Conservation (phyloP, 495 filamentous ascomycete genomes). For the Penicillium goetzii region DNA sequence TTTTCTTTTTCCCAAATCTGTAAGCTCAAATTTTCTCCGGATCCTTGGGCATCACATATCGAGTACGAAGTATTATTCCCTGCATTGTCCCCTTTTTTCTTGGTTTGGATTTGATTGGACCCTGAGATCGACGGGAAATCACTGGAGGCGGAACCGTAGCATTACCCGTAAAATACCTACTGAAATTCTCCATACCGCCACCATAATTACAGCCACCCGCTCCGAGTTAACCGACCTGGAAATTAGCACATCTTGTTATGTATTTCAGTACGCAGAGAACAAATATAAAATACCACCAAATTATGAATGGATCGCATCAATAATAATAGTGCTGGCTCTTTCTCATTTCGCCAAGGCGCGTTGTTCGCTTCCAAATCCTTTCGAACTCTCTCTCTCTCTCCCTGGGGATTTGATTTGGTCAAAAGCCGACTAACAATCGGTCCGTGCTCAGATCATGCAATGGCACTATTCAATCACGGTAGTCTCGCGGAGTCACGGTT, state of each 20-base stretch:
- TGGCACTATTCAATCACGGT: neutral
- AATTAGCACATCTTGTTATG: neutral
- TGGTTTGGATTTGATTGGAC: neutral
- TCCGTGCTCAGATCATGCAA: neutral
- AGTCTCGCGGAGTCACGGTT: neutral
- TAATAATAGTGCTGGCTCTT: neutral
- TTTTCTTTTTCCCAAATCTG: neutral
- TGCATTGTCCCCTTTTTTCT: neutral
- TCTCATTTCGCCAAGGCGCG: neutral
- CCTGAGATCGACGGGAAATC: neutral
- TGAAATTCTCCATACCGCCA: neutral
- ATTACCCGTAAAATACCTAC: neutral
- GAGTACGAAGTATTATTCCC: neutral
- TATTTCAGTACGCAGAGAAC: neutral
- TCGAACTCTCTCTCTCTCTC: neutral
- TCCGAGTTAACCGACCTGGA: neutral
- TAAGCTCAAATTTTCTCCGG: neutral
- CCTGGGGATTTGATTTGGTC: neutral
- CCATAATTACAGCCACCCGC: conserved; percentile 2
- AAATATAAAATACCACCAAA: neutral
- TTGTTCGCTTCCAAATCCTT: neutral
- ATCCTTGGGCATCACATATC: neutral
- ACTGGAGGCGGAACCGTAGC: neutral
- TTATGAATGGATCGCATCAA: neutral
- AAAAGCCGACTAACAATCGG: neutral